These are phyloP conservation scores for Malus hybrid DNA, from an alignment of 331 rosid species.

Conservation along the genomic window DNA sequence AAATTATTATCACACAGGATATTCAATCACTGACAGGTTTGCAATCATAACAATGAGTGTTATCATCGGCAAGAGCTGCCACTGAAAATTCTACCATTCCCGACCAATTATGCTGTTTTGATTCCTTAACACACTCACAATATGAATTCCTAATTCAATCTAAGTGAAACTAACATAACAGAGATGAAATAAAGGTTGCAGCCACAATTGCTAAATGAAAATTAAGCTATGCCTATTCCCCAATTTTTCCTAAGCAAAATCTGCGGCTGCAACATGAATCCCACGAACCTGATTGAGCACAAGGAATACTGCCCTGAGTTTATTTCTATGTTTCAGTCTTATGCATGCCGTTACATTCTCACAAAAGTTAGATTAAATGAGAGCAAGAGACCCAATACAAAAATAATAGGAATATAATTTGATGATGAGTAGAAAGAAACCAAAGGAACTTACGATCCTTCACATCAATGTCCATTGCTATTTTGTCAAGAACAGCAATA, in stretches of 20 bases:
- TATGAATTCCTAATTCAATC: background rate
- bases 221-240: background rate
- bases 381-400: background rate
- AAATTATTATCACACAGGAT: background rate
- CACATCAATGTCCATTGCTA: slow-evolving; percentile 76
- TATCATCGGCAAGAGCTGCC: background rate
- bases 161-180: background rate
- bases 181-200: background rate
- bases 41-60: background rate
- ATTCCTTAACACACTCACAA: background rate
- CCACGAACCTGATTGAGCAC: background rate
- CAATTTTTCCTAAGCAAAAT: background rate
- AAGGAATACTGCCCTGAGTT: background rate
- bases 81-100: background rate
- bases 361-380: background rate
- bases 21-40: background rate
- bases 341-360: background rate
- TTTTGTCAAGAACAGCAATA: slow-evolving; percentile 76
- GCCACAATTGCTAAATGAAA: background rate
- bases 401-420: background rate
- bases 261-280: background rate
- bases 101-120: background rate
- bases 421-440: background rate
- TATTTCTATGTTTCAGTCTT: background rate
- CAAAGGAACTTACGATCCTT: slow-evolving; percentile 64